A percentile compares a stretch with the other conserved stretches of the same genome.
Evolutionary conservation across 441 rosid genomes (phyloP).

Genomic region (Gossypium gossypioides): DNA sequence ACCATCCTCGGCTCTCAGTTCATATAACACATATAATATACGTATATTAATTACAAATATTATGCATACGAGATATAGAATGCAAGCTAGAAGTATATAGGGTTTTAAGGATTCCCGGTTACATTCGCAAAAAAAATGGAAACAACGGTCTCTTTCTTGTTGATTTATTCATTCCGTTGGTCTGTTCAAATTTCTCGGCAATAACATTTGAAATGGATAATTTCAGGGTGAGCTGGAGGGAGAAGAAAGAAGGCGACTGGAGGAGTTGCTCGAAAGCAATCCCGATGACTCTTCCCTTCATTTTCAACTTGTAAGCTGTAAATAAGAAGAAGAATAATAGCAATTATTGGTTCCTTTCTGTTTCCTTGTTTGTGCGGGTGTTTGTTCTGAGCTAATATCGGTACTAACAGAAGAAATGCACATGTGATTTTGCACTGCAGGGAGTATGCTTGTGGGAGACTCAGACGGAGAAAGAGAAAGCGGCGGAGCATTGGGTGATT

Average conservation of each 20-base stretch:
- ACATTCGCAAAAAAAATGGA: background rate
- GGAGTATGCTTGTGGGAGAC: conserved; percentile 60
- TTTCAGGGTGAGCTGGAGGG: conserved; percentile 17
- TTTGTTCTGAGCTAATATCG: background rate
- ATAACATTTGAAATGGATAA: background rate
- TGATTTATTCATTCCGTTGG: background rate
- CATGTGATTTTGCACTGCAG: conserved; percentile 26
- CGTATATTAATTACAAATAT: background rate
- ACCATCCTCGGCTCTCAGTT: too few species aligned
- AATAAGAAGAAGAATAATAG: background rate
- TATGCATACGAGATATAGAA: background rate
- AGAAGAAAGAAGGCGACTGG: conserved; percentile 29
- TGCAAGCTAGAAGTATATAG: background rate
- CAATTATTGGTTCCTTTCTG: background rate
- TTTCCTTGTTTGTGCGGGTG: background rate
- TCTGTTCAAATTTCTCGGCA: background rate
- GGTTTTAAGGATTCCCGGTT: background rate
- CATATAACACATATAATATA: background rate
- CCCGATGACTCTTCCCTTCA: conserved; percentile 65
- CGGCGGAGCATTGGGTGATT: conserved; percentile 64
- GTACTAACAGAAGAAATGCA: background rate
- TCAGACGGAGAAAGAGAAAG: conserved; percentile 44
- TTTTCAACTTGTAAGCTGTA: conserved; percentile 41
- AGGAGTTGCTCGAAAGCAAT: conserved; percentile 44
- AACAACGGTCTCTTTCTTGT: background rate